phyloP scores from a whole-genome alignment of 106 monocot species.

The Dioscorea zingiberensis region DNA sequence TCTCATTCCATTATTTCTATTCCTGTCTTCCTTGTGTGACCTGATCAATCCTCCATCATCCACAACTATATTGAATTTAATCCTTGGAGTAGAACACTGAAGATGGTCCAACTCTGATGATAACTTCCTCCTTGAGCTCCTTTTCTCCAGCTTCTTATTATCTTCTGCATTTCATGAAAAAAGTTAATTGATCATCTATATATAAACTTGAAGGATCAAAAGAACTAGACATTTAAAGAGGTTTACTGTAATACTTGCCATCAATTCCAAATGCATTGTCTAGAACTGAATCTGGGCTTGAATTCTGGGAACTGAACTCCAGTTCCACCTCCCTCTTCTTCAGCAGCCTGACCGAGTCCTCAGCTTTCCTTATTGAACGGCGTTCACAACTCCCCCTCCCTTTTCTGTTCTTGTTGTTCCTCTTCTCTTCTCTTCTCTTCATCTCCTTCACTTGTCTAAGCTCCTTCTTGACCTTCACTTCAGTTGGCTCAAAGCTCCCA shows the following conservation, averaged over 20 bases:
- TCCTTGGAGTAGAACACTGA: not conserved
- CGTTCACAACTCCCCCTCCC: not conserved
- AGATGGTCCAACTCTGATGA: constrained; percentile 20
- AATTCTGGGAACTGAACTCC: constrained; percentile 22
- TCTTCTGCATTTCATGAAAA: constrained; percentile 10
- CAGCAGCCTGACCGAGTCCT: not conserved
- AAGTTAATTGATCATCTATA: not conserved
- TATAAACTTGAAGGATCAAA: too few species aligned
- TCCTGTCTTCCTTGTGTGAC: not conserved
- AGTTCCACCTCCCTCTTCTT: not conserved
- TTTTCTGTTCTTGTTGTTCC: not conserved
- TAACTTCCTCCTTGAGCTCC: constrained; percentile 27
- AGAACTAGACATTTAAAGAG: not conserved
- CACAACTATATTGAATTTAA: not conserved
- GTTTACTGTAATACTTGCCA: not conserved
- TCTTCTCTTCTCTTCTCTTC: not conserved
- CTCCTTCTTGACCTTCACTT: not conserved
- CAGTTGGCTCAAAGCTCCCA: not conserved
- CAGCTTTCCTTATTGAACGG: not conserved
- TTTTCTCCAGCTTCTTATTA: constrained; percentile 4
- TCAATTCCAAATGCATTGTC: constrained; percentile 4
- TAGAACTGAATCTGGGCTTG: constrained; percentile 60
- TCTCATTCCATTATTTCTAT: not conserved
- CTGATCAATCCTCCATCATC: not conserved
- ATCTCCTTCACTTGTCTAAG: too few species aligned